These are phyloP conservation scores for Claviceps fusiformis DNA, from an alignment of 2,329 filamentous ascomycete species.

Conservation along the genomic window DNA sequence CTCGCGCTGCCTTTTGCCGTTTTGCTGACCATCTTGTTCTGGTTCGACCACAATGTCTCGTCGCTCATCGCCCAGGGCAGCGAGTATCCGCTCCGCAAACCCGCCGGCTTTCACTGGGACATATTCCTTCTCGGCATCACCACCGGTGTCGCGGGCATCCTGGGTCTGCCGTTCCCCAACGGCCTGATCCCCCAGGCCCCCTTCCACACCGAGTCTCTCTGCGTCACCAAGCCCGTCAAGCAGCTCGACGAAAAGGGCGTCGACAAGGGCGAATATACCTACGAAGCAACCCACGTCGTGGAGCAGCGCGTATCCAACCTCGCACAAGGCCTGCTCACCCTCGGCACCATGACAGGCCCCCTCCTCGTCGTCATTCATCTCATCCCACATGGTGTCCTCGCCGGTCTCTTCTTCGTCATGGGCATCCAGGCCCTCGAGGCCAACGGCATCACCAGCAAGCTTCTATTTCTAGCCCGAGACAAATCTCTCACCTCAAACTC, in stretches of 20 bases:
- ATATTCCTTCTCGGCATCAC: conserved; percentile 68
- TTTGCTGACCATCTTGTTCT: conserved; percentile 72
- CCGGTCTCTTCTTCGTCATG: conserved; percentile 77
- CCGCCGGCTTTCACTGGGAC: conserved; percentile 78
- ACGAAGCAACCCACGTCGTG: conserved; percentile 48
- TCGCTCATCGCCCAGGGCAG: conserved; percentile 73
- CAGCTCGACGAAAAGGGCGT: conserved; percentile 38
- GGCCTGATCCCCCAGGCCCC: conserved; percentile 74
- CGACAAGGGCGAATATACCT: conserved; percentile 41
- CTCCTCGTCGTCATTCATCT: conserved; percentile 61
- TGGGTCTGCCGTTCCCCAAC: conserved; percentile 71
- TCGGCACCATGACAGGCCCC: conserved; percentile 67
- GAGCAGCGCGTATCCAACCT: conserved; percentile 72
- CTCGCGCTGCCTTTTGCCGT: conserved; percentile 78
- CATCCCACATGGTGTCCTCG: conserved; percentile 67
- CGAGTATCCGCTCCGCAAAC: conserved; percentile 68
- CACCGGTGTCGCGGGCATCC: conserved; percentile 59
- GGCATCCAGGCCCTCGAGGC: conserved; percentile 62
- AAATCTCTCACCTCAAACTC: conserved; percentile 38
- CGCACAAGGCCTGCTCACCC: conserved; percentile 61
- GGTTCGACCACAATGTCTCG: conserved; percentile 81
- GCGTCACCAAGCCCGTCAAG: conserved; percentile 47
- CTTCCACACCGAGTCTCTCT: conserved; percentile 68
- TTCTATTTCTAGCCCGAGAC: conserved; percentile 58
- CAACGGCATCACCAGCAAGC: conserved; percentile 65